Percentiles rank a stretch among this genome's conserved stretches.
Conservation (phyloP, 768 basidiomycete genomes). For the Xanthoconium purpureum region DNA sequence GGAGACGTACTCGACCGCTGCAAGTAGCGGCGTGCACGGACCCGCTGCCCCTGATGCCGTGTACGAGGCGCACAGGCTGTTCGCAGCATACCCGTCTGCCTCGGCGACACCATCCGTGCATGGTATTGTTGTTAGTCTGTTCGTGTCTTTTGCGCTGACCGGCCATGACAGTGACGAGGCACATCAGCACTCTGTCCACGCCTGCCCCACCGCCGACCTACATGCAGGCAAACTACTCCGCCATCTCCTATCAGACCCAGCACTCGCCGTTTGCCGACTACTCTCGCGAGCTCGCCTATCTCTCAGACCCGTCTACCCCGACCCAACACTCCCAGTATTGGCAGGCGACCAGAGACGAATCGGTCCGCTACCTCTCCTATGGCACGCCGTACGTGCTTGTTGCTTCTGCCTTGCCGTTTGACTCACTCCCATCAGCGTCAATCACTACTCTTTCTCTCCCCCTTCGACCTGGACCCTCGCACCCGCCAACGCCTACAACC, state of each 20-base stretch:
- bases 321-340: constrained; percentile 56
- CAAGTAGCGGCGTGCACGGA: constrained; percentile 1
- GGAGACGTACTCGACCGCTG: constrained; percentile 8
- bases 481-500: constrained; percentile 51
- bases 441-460: constrained; percentile 30
- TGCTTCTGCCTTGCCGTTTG: neutral
- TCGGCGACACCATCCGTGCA: constrained; percentile 77
- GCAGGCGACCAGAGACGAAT: constrained; percentile 59
- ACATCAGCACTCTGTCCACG: constrained; percentile 58
- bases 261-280: constrained; percentile 63
- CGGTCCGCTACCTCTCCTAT: constrained; percentile 57
- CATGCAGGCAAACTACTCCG: constrained; percentile 44
- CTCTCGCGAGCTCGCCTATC: constrained; percentile 55
- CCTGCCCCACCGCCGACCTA: constrained; percentile 62
- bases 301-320: constrained; percentile 47
- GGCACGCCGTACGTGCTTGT: constrained; percentile 43
- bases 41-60: constrained; percentile 45
- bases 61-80: constrained; percentile 64
- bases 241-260: constrained; percentile 27
- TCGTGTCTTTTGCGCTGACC: constrained; percentile 16
- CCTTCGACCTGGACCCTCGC: constrained; percentile 42
- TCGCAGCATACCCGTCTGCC: constrained; percentile 68
- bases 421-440: constrained; percentile 18
- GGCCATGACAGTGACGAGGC: constrained; percentile 55
- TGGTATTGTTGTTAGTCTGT: constrained; percentile 39